Evolutionary conservation across 2,329 filamentous ascomycete species (phyloP), one percentile per base, ranked within the genome.

Genomic region (Periglandula ipomoeae): DNA sequence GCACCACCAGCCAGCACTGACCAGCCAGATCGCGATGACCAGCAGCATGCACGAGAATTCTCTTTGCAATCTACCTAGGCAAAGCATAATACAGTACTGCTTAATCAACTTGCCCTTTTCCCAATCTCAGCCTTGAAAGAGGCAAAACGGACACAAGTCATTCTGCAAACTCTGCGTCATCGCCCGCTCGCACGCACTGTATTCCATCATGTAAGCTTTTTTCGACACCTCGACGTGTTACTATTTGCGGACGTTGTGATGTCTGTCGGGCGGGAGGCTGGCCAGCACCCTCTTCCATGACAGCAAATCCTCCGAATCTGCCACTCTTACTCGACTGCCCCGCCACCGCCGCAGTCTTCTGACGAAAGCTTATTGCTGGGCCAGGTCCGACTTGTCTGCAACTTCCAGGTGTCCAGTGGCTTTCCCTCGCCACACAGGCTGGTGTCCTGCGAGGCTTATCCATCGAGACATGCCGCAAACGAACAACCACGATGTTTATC

Each of bases 321-420:
- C 44, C 44, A 38, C 44, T 35, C 34, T 19, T 20, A n/a, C 30
- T 38, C 22, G 22, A 45, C 43, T 9, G 32, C 13, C 4, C 20
- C 30, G 23, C 19, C 42, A 32, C 42, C 42, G 19, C 42, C 42
- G 15, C 43, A 19, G 11, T 8, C 15, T 30, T 45, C 30, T 45
- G 43, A 19, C 32, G 20, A 46, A 38, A 46, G 44, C 44, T 39
- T 46, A 46, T 23, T 46, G 44, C 44, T 39, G 30, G 6, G 15
- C n/a, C n/a, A n/a, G 34, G 22, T 22, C 20, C 34, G 34, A 20
- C 34, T n/a, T 13, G 9, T 24, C 20, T 23, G 5, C 34, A 15
- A 13, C 43, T 23, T 8, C 22, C 8, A n/a, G 30, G 30, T 15
- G 7, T 3, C 5, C 30, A 11, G 9, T 32, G 30, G 30, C 30